Base-by-base conservation (phyloP, 2,329 filamentous ascomycete species). In the Helotiales sp. region DNA sequence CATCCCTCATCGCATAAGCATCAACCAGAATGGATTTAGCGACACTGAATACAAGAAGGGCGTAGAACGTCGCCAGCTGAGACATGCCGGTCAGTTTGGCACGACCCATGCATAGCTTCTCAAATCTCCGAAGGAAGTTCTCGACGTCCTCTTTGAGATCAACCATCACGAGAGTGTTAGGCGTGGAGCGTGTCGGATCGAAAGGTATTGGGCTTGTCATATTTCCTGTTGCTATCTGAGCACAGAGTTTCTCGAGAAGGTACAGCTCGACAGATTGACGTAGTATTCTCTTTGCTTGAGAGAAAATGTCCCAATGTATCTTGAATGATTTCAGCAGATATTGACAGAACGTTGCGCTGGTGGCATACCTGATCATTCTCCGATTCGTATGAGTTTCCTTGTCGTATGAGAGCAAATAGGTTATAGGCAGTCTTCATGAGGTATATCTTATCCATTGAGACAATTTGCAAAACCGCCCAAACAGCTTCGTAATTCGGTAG, bases 251-350 rank as follows among this genome's bases (percentile, higher is more conserved):
- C 33, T 66, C 64, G 1, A 66, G 53, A 5, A 66, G 53, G 30
- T 66, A 64, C 10, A 66, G 38, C 30, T 66, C 64, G 8, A 65
- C 61, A 5, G 64, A 55, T 57, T 66, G 64, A n/a, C 64, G 59
- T 2, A 66, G 54, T 6, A 66, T 40, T 17, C 38, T 24, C 47
- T 59, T 65, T 22, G 61, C 51, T 42, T 65, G 54, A 2, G 19
- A 34, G 42, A 59, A 66, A 29, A 66, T 38, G 2, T 66, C 60
- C 61, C 63, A 66, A 3, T 55, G 48, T 3, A 30, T 55, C 64
- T 66, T 19, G 5, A 34, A 1, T 34, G 12, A 40, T 38, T 29
- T 50, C 22, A 52, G 34, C 3, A 22, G 24, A 3, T 19, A 2
- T 22, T 5, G 8, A 24, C n/a, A n/a, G 2, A 36, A 22, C 30